These are phyloP conservation scores for Camelina sativa DNA, from an alignment of 345 rosid genomes.

Conservation along the genomic window DNA sequence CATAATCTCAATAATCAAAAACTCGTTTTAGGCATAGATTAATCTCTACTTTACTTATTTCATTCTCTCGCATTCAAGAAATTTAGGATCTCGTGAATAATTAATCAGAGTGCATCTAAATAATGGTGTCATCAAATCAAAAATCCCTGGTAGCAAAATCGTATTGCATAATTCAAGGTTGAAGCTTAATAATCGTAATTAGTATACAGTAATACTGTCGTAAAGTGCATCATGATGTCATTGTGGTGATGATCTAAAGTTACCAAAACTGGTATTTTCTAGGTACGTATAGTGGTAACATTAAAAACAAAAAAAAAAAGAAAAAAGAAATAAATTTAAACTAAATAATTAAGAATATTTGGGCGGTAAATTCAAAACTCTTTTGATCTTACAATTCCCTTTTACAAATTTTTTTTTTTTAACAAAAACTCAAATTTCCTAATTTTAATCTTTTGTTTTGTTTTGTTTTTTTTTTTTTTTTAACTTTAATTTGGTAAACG, in stretches of 20 bases:
- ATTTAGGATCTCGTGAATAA: neutral
- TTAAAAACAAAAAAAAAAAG: neutral
- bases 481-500: constrained; percentile 40
- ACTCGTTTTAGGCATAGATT: neutral
- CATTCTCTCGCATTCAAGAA: neutral
- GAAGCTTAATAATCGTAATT: neutral
- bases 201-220: neutral
- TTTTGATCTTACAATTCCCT: neutral
- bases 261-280: neutral
- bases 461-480: no score
- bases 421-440: constrained; percentile 3
- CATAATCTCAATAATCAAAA: no score
- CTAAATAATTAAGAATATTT: neutral
- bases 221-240: constrained; percentile 18
- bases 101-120: constrained; percentile 14
- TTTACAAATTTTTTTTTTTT: neutral
- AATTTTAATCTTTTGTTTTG: neutral
- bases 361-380: constrained; percentile 1
- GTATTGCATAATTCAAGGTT: neutral
- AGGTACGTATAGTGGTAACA: neutral
- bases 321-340: neutral
- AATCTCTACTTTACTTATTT: neutral
- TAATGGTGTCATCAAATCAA: neutral
- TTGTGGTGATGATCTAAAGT: neutral
- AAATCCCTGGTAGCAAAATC: neutral